A percentile compares a stretch with the other conserved stretches of the same genome.
These are phyloP conservation scores for Microbotryomycetes sp. DNA, from an alignment of 1,284 basidiomycete genomes.

Conservation along the genomic window DNA sequence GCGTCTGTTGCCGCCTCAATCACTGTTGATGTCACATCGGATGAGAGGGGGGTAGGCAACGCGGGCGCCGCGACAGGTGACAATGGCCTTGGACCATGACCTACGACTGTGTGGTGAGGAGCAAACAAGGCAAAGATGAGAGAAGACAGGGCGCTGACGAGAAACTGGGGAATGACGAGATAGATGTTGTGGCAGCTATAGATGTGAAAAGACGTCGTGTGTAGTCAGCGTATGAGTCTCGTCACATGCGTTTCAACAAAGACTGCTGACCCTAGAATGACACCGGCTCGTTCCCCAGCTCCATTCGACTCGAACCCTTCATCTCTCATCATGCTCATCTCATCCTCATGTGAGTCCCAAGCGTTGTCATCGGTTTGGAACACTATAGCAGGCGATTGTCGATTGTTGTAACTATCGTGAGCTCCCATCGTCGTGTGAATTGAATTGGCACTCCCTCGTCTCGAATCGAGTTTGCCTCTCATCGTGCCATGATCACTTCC, in stretches of 20 bases:
- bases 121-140: slow-evolving; percentile 49
- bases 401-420: neutral
- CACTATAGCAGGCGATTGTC: neutral
- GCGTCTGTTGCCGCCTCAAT: neutral
- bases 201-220: slow-evolving; percentile 5
- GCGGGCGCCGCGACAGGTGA: neutral
- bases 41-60: neutral
- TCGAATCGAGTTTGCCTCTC: neutral
- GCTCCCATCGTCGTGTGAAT: neutral
- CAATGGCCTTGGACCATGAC: neutral
- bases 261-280: slow-evolving; percentile 54
- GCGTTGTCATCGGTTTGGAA: neutral
- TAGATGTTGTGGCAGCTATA: slow-evolving; percentile 81
- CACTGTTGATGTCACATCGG: neutral
- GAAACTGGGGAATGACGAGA: slow-evolving; percentile 60
- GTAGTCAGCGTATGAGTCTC: neutral
- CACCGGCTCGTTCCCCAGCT: slow-evolving; percentile 74
- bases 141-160: slow-evolving; percentile 48
- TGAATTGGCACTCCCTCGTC: neutral
- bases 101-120: slow-evolving; percentile 35
- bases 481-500: neutral
- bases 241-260: neutral
- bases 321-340: neutral
- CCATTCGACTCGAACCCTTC: slow-evolving; percentile 28
- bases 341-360: slow-evolving; percentile 2